Base-by-base conservation (phyloP, 2,329 filamentous ascomycete species). In the Xylaria sp. region DNA sequence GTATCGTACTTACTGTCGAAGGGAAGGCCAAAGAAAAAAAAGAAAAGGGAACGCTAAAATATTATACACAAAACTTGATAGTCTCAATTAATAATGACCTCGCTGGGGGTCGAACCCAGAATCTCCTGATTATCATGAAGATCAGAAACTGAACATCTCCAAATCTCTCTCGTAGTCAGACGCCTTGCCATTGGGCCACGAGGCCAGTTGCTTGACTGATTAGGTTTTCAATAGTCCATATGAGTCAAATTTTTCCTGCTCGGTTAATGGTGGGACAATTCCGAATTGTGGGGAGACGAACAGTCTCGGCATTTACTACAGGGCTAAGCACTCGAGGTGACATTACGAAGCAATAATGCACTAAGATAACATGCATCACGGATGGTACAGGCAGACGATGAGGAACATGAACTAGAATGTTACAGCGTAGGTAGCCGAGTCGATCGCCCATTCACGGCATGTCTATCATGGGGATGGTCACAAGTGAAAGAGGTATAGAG, bases 151-250 rank as follows among this genome's bases (percentile, higher is more conserved):
- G 3, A 23, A 23, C 9, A 9, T 25, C 6, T 21, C 23, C 10
- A n/a, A n/a, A n/a, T 21, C 38, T 52, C 10, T 13, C 13, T 78
- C 76, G 76, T 78, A 78, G 76, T 78, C 76, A 78, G 76, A 78
- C 76, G 76, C 76, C 76, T 77, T 78, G 76, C 72, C 77, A 78
- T 76, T 76, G 73, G 73, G 73, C 74, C 73, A 77, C 58, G 62
- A 65, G 49, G 51, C 62, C 62, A 5, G 17, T 58, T 9, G 10
- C 29, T 33, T 6, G 29, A 33, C 29, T 33, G 9, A 19, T 9
- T 40, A 17, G 37, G n/a, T 40, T n/a, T n/a, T n/a, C n/a, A n/a
- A n/a, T n/a, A n/a, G n/a, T n/a, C n/a, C n/a, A n/a, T n/a, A n/a
- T n/a, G n/a, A n/a, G n/a, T n/a, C n/a, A n/a, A n/a, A n/a, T n/a